Conservation (phyloP, 23 red algal genomes). For the Agarophyton chilense region DNA sequence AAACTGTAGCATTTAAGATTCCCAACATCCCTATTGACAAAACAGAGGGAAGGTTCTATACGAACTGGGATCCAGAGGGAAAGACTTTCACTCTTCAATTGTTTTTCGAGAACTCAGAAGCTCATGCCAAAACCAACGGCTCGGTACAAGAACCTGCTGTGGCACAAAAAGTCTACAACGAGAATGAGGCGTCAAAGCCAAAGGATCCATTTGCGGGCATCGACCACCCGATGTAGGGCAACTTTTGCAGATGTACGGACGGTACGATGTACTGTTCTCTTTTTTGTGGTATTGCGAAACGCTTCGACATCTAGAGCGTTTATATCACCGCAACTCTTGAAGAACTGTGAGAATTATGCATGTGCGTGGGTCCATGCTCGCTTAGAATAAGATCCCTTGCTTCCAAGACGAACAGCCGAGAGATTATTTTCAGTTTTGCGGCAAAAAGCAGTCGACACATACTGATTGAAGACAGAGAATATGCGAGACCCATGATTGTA, state of each 20-base stretch:
- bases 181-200: background rate
- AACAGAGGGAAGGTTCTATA: slow-evolving; percentile 57
- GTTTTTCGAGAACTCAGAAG: slow-evolving; percentile 58
- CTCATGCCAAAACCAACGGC: background rate
- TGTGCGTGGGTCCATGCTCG: too few relatives aligned
- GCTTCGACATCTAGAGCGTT: too few relatives aligned
- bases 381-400: background rate
- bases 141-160: background rate
- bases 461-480: too few relatives aligned
- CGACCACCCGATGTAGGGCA: background rate
- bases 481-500: too few relatives aligned
- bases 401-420: too few relatives aligned
- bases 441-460: too few relatives aligned
- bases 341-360: too few relatives aligned
- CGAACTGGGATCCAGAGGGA: slow-evolving; percentile 78
- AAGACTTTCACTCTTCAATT: slow-evolving; percentile 77
- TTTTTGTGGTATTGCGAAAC: too few relatives aligned
- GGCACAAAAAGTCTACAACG: background rate
- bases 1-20: slow-evolving; percentile 96
- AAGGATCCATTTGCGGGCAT: slow-evolving; percentile 18
- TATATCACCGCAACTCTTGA: too few relatives aligned
- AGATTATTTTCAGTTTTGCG: too few relatives aligned
- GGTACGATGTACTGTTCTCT: too few relatives aligned
- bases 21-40: slow-evolving; percentile 87
- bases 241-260: too few relatives aligned